These are phyloP conservation scores for Penicillium samsonianum DNA, from an alignment of 495 filamentous ascomycete species.

Conservation along the genomic window DNA sequence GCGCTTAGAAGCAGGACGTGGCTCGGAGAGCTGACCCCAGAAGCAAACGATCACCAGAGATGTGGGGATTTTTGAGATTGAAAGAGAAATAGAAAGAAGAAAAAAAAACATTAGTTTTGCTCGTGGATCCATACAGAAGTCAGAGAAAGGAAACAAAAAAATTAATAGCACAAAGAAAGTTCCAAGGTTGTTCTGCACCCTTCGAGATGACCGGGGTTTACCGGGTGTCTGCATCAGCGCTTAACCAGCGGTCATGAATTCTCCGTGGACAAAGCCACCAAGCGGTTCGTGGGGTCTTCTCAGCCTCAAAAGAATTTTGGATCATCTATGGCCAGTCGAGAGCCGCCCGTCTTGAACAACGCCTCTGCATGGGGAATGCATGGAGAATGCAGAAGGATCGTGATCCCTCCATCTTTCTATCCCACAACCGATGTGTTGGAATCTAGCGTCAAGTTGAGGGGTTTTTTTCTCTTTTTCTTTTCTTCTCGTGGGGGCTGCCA, in stretches of 20 bases:
- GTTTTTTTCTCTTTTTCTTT: neutral
- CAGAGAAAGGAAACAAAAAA: neutral
- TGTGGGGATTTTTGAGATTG: slow-evolving; percentile 3
- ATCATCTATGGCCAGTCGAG: slow-evolving; percentile 25
- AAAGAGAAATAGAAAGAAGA: neutral
- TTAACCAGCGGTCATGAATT: slow-evolving; percentile 33
- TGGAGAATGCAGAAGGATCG: slow-evolving; percentile 1
- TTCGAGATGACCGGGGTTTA: slow-evolving; percentile 6
- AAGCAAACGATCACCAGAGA: neutral
- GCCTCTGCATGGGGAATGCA: neutral
- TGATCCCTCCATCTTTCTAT: slow-evolving; percentile 6
- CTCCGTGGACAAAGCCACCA: slow-evolving; percentile 26
- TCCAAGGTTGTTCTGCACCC: slow-evolving; percentile 15
- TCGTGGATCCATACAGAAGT: neutral
- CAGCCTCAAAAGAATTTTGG: slow-evolving; percentile 27
- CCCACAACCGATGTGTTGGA: slow-evolving; percentile 1
- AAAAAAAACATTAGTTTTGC: neutral
- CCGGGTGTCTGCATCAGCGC: slow-evolving; percentile 21
- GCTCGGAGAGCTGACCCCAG: neutral
- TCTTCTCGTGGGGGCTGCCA: neutral
- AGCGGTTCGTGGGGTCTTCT: slow-evolving; percentile 27
- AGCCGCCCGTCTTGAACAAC: slow-evolving; percentile 21
- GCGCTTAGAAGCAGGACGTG: slow-evolving; percentile 6
- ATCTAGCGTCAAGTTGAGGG: neutral
- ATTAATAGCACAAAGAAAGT: neutral